Conservation (phyloP, 768 basidiomycete species). For the Termitomyces sp. region DNA sequence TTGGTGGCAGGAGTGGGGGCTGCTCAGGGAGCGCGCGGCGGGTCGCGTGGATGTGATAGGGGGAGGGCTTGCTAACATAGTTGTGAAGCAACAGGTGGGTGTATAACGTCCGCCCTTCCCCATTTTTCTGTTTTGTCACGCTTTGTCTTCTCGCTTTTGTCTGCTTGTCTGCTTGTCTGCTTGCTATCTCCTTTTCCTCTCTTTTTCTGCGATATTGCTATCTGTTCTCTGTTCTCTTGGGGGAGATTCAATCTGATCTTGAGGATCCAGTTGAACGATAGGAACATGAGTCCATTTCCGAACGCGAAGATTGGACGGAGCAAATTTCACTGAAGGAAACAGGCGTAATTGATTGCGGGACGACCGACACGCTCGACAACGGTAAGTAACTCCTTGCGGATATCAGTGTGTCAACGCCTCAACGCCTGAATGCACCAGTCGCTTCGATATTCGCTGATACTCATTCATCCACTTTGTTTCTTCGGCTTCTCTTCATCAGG, state of each 20-base stretch:
- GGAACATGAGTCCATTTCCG: background rate
- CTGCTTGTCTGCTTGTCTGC: background rate
- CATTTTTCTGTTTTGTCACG: background rate
- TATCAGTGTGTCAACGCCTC: background rate
- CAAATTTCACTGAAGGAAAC: constrained; percentile 1
- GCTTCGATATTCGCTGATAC: background rate
- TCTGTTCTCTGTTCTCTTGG: background rate
- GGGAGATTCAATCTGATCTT: constrained; percentile 3
- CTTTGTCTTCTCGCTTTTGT: background rate
- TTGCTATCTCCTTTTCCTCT: background rate
- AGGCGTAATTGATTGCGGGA: background rate
- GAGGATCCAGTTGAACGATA: background rate
- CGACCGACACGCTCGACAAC: background rate
- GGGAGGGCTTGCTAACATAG: background rate
- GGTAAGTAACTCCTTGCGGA: constrained; percentile 5
- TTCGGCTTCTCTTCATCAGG: background rate
- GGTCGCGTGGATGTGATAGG: background rate
- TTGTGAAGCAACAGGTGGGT: constrained; percentile 9
- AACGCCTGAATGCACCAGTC: background rate
- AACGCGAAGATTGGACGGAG: background rate
- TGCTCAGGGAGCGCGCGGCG: constrained; percentile 35
- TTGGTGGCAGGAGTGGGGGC: constrained; percentile 54
- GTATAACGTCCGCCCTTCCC: background rate
- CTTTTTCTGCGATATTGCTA: background rate
- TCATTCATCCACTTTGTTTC: background rate